These are phyloP conservation scores for Apiospora aurea DNA, from an alignment of 2,329 filamentous ascomycete species.

Conservation along the genomic window DNA sequence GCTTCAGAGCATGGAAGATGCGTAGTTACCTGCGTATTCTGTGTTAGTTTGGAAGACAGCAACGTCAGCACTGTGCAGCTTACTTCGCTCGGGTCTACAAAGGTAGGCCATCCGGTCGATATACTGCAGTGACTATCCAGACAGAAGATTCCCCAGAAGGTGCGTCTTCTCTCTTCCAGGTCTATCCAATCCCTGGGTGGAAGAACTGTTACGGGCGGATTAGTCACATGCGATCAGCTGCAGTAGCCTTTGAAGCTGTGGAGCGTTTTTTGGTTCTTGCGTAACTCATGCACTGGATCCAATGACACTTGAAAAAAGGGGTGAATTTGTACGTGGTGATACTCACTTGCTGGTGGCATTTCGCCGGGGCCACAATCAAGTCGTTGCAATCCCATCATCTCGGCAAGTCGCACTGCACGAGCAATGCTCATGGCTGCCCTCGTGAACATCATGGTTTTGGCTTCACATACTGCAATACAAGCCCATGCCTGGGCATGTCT, in stretches of 20 bases:
- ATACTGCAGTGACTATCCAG: conserved; percentile 86
- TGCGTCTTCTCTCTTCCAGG: conserved; percentile 78
- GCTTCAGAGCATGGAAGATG: conserved; percentile 83
- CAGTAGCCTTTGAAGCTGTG: neutral
- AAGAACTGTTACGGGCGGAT: conserved; percentile 57
- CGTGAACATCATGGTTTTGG: conserved; percentile 84
- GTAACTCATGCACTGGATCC: neutral
- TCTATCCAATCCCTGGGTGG: conserved; percentile 84
- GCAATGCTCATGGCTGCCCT: conserved; percentile 84
- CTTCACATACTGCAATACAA: conserved; percentile 79
- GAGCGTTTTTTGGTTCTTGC: neutral
- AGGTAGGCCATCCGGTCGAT: conserved; percentile 88
- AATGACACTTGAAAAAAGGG: neutral
- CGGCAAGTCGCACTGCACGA: conserved; percentile 70
- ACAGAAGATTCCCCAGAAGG: conserved; percentile 87
- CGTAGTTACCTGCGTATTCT: conserved; percentile 67
- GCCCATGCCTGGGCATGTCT: conserved; percentile 82
- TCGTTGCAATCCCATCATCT: conserved; percentile 80
- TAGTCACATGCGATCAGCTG: neutral
- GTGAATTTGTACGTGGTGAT: neutral
- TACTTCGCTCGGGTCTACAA: conserved; percentile 76
- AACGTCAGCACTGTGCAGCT: neutral
- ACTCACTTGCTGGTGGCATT: conserved; percentile 58
- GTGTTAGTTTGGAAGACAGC: conserved; percentile 26
- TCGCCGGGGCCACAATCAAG: conserved; percentile 39